These are phyloP conservation scores for Pseudozyma sp. DNA, from an alignment of 1,284 basidiomycete species.

Conservation along the genomic window DNA sequence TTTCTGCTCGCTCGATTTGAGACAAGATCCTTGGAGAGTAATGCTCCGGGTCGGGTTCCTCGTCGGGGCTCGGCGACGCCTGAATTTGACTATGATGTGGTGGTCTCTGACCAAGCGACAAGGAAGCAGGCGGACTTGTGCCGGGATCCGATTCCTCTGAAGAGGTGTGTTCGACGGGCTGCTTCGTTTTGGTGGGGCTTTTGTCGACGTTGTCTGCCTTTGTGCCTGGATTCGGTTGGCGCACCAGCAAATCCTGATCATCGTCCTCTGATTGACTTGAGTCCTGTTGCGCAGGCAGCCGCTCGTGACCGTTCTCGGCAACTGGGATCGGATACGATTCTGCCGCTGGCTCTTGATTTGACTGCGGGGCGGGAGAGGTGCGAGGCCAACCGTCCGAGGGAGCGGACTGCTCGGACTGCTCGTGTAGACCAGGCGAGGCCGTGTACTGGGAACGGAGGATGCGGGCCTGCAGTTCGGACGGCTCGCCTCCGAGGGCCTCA, in stretches of 20 bases:
- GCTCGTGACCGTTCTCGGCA: neutral
- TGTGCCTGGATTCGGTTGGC: constrained; percentile 26
- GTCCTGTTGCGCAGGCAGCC: neutral
- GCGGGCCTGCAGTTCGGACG: constrained; percentile 33
- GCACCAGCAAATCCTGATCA: constrained; percentile 19
- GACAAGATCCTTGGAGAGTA: constrained; percentile 15
- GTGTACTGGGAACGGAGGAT: constrained; percentile 36
- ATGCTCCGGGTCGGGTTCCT: constrained; percentile 40
- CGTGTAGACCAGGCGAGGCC: constrained; percentile 18
- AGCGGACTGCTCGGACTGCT: constrained; percentile 29
- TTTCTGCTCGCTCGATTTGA: constrained; percentile 3
- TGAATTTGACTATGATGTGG: neutral
- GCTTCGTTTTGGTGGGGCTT: constrained; percentile 21
- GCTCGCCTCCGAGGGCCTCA: constrained; percentile 20
- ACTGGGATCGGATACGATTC: neutral
- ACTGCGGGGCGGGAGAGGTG: constrained; percentile 1
- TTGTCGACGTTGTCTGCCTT: constrained; percentile 14
- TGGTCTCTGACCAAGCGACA: neutral
- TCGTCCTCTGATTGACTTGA: constrained; percentile 12
- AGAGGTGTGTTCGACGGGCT: constrained; percentile 5
- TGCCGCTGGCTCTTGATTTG: neutral
- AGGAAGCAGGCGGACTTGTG: constrained; percentile 3
- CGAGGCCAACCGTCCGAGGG: constrained; percentile 38
- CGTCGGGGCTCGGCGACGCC: constrained; percentile 13
- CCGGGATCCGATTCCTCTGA: constrained; percentile 1